Evolutionary conservation across 352 stramenopile genomes (phyloP).

Genomic region (Globisporangium cylindrosporum): DNA sequence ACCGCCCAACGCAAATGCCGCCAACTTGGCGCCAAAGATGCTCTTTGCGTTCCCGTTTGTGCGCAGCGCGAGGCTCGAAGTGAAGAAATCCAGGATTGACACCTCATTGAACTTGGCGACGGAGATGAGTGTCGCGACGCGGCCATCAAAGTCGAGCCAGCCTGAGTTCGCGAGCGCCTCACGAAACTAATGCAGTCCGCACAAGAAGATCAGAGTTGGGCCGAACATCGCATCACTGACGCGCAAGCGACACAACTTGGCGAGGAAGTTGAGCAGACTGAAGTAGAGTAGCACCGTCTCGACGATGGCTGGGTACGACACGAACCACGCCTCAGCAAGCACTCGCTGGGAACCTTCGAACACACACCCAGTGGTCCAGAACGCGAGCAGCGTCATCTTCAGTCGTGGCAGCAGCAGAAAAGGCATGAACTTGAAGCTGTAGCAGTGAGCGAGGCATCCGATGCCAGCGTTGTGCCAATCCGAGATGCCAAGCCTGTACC

Average conservation of each 20-base stretch:
- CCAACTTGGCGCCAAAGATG: conserved; percentile 19
- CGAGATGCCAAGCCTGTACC: background rate
- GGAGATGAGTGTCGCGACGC: conserved; percentile 6
- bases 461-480: conserved; percentile 1
- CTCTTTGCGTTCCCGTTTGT: conserved; percentile 16
- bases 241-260: conserved; percentile 14
- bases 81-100: conserved; percentile 16
- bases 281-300: conserved; percentile 28
- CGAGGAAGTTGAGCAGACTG: conserved; percentile 22
- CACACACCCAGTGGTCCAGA: conserved; percentile 22
- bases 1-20: background rate
- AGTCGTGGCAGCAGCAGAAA: conserved; percentile 21
- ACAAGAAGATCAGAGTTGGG: conserved; percentile 23
- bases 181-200: conserved; percentile 14
- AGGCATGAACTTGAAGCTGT: conserved; percentile 19
- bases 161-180: background rate
- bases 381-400: conserved; percentile 22
- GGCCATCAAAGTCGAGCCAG: conserved; percentile 6
- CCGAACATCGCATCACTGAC: conserved; percentile 29
- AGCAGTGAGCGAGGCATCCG: conserved; percentile 13
- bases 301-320: conserved; percentile 31
- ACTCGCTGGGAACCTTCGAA: conserved; percentile 26
- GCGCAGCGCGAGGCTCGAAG: conserved; percentile 12
- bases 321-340: conserved; percentile 26
- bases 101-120: conserved; percentile 12